Base-by-base conservation (phyloP, 2,329 filamentous ascomycete genomes). In the Ambrosiella cleistominuta region DNA sequence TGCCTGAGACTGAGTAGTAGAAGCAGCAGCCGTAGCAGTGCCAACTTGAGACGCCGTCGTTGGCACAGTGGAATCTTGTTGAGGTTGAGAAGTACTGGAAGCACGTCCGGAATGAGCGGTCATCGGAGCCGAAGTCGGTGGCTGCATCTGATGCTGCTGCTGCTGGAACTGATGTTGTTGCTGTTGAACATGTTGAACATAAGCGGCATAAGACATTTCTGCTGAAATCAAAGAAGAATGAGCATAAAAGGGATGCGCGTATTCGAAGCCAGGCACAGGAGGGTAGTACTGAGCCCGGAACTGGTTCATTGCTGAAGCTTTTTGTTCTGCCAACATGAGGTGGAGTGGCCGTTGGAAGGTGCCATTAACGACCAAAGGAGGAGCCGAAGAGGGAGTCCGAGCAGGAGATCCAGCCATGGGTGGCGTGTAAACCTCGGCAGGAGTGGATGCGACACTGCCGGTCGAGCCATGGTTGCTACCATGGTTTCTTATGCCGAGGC, bases 291-390 rank as follows among this genome's bases (percentile, higher is more conserved):
- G 27, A 27, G 27, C 27, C 27, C 27, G 27, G 27, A 27, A 27
- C 27, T 27, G 27, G 27, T 27, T 27, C 27, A 27, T 27, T 27
- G 27, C 27, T 27, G 27, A 2, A 27, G 27, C 27, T 27, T 27
- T 3, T 27, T 27, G 13, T 17, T 17, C 44, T 2, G 40, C 11
- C 8, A 17, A 15, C n/a, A 47, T 47, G 11, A n/a, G 19, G n/a
- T 13, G 13, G 40, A 5, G 11, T 51, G 52, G 52, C 44, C 44
- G 44, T 17, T 47, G 44, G 47, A 49, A 53, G 42, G 58, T 60
- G 8, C 58, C 58, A 27, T 57, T 57, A 27, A 60, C 58, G 27
- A 61, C 57, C 19, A 56, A 37, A 44, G 59, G 59, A 42, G 56
- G 56, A 13, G 50, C 55, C n/a, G 55, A 60, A 17, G 50, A 39